Percentiles rank a stretch among this genome's conserved stretches.
Evolutionary conservation across 257 asterid genomes (phyloP).

Genomic region (Solanum corneliomulleri): DNA sequence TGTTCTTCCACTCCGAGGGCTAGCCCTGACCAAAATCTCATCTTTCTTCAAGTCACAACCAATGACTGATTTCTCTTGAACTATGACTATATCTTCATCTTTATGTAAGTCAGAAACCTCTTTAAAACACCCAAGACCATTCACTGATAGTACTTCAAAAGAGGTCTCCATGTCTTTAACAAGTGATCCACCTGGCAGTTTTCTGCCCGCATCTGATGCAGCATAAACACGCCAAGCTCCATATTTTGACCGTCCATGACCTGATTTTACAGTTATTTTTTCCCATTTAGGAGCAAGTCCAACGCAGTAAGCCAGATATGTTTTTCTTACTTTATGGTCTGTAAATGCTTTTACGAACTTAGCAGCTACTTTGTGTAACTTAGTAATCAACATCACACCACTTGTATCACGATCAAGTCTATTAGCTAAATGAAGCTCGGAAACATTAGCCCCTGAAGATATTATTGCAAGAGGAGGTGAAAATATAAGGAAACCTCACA

Average conservation of each 20-base stretch:
- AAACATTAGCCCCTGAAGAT: constrained; percentile 25
- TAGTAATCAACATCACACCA: constrained; percentile 76
- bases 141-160: constrained; percentile 51
- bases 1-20: constrained; percentile 82
- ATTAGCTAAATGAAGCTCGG: constrained; percentile 73
- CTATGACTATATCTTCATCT: constrained; percentile 18
- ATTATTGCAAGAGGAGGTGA: not conserved
- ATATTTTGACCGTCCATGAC: constrained; percentile 82
- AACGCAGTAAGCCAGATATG: constrained; percentile 61
- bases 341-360: constrained; percentile 88
- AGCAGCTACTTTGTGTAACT: constrained; percentile 83
- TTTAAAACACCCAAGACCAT: constrained; percentile 23
- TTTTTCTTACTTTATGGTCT: constrained; percentile 57
- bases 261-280: constrained; percentile 46
- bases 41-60: constrained; percentile 32
- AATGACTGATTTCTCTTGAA: constrained; percentile 43
- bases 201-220: constrained; percentile 56
- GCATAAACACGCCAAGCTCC: constrained; percentile 99
- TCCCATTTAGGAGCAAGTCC: constrained; percentile 63
- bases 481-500: not conserved
- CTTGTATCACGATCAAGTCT: constrained; percentile 97
- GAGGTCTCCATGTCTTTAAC: constrained; percentile 78
- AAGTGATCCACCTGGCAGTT: constrained; percentile 75
- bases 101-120: constrained; percentile 18
- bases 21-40: constrained; percentile 63